Conservation (phyloP, 306 rosid genomes). For the Hippophae rhamnoides region DNA sequence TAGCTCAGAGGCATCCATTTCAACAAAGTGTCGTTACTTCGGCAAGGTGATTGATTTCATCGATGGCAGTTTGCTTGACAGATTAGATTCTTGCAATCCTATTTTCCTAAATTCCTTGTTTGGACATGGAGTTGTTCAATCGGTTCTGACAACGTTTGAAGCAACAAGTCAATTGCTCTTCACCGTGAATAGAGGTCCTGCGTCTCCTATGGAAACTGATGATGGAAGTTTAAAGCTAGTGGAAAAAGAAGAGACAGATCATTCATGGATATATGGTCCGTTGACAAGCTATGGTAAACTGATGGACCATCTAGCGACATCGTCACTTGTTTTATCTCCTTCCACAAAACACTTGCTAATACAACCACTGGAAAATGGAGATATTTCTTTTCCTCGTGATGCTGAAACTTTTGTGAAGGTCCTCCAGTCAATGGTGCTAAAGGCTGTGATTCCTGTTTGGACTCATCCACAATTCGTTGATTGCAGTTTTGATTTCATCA, state of each 20-base stretch:
- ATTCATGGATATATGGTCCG: slow-evolving; percentile 88
- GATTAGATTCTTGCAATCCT: slow-evolving; percentile 84
- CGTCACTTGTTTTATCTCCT: slow-evolving; percentile 68
- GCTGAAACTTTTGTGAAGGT: slow-evolving; percentile 89
- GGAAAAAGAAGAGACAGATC: slow-evolving; percentile 58
- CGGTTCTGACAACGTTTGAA: slow-evolving; percentile 89
- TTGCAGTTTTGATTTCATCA: slow-evolving; percentile 72
- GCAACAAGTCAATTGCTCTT: slow-evolving; percentile 90
- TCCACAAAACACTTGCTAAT: slow-evolving; percentile 78
- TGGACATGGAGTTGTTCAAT: slow-evolving; percentile 80
- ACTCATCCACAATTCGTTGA: slow-evolving; percentile 77
- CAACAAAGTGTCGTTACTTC: slow-evolving; percentile 77
- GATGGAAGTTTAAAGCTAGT: slow-evolving; percentile 38
- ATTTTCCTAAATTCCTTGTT: slow-evolving; percentile 79
- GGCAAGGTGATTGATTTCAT: slow-evolving; percentile 89
- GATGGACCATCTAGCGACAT: slow-evolving; percentile 94
- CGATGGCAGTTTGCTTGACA: slow-evolving; percentile 75
- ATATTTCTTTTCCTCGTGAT: slow-evolving; percentile 65
- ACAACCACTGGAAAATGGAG: slow-evolving; percentile 59
- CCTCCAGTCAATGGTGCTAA: slow-evolving; percentile 88
- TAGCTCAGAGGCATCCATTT: slow-evolving; percentile 55
- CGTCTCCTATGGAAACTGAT: slow-evolving; percentile 95
- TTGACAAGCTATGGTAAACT: slow-evolving; percentile 87
- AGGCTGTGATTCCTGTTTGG: slow-evolving; percentile 95
- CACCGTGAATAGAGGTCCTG: slow-evolving; percentile 62